Conservation (phyloP, 208 protist genomes). For the Trichomonas tenax region DNA sequence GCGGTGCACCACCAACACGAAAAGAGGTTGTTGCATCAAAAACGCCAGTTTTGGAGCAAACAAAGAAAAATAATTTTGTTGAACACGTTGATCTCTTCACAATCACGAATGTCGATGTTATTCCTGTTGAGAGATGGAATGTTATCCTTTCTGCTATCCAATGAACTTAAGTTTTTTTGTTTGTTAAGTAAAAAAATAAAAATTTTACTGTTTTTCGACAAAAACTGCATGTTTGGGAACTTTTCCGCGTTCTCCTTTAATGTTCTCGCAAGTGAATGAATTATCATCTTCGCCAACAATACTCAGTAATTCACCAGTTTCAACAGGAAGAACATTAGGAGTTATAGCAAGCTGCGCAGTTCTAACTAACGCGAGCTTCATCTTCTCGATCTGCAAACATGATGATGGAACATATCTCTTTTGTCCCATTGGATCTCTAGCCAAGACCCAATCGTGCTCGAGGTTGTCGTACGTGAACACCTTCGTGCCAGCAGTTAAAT, state of each 20-base stretch:
- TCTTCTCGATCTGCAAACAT: neutral
- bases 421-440: neutral
- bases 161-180: too few species aligned
- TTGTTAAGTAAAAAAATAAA: neutral
- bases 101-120: neutral
- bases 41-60: neutral
- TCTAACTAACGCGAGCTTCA: neutral
- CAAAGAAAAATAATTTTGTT: neutral
- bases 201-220: neutral
- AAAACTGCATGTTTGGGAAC: neutral
- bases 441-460: neutral
- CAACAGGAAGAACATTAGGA: neutral
- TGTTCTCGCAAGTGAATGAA: neutral
- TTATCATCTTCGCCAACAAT: neutral
- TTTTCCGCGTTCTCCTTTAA: neutral
- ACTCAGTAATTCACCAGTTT: neutral
- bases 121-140: neutral
- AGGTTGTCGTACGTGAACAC: neutral
- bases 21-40: neutral
- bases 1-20: neutral
- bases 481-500: neutral
- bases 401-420: neutral
- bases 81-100: neutral
- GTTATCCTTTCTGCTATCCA: neutral
- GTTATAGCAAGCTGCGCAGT: neutral